Base-by-base conservation (phyloP, 2,329 filamentous ascomycete genomes). In the Teratosphaeria epicoccoides region DNA sequence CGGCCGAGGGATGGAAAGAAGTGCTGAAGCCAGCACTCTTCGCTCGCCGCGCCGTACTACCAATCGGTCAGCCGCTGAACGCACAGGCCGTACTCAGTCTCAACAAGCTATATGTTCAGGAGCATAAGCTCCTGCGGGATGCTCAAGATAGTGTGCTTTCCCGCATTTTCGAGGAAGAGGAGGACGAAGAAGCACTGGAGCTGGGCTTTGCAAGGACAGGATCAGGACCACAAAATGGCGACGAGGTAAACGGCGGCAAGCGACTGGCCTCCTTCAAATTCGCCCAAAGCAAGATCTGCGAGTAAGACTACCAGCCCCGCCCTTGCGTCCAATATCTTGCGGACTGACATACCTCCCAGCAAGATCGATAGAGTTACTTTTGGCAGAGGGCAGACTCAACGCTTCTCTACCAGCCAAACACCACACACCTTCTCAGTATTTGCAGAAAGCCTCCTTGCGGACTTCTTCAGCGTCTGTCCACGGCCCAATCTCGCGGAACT, bases 401-500 rank as follows among this genome's bases (percentile, higher is more conserved):
- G 7, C 6, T 9, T 29, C 11, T 25, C 26, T 11, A 29, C 24
- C 26, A 20, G 25, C 20, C 29, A 23, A 24, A 23, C 24, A 7
- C 33, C 33, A 7, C 33, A 51, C 26, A 3, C 9, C 10, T 26
- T 52, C 22, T 28, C 51, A 14, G 14, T n/a, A 10, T 50, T 12
- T 17, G 51, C 43, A 4, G 28, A 52, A 7, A 17, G n/a, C 5
- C 44, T 53, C 6, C 49, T 55, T 11, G 20, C 29, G 7, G 53
- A 55, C 17, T 52, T 57, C 26, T 55, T 57, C 43, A 20, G 28
- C 12, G 20, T 52, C 10, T 51, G 51, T 24, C 12, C 47, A 17
- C 20, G 46, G 11, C 55, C 55, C 4, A 55, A 57, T 43, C 22
- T 49, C 20, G 50, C 53, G 12, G 55, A 57, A 37, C 7, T 55